These are phyloP conservation scores for Peronospora belbahrii DNA, from an alignment of 352 stramenopile species.

Conservation along the genomic window DNA sequence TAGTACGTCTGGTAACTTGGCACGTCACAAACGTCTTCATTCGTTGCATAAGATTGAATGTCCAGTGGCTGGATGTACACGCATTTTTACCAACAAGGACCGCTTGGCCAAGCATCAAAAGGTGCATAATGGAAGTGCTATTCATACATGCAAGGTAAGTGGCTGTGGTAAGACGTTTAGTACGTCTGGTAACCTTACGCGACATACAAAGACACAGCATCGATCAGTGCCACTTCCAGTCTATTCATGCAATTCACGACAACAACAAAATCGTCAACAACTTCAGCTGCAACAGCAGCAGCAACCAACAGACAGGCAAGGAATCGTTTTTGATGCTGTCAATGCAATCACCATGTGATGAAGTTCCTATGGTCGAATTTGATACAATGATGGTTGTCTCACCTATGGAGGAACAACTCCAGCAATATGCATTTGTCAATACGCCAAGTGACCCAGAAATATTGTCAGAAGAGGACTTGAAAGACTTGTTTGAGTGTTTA, in stretches of 20 bases:
- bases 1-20: slow-evolving; percentile 48
- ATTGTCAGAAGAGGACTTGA: slow-evolving; percentile 34
- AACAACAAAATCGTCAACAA: slow-evolving; percentile 10
- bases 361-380: slow-evolving; percentile 30
- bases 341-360: slow-evolving; percentile 24
- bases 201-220: slow-evolving; percentile 60
- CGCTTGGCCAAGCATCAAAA: slow-evolving; percentile 52
- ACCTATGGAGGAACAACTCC: slow-evolving; percentile 18
- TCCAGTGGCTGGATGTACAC: slow-evolving; percentile 35
- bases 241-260: slow-evolving; percentile 10
- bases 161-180: slow-evolving; percentile 57
- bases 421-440: slow-evolving; percentile 23
- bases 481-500: slow-evolving; percentile 38
- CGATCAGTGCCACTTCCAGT: slow-evolving; percentile 11
- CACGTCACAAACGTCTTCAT: slow-evolving; percentile 63
- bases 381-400: slow-evolving; percentile 33
- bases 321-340: slow-evolving; percentile 7
- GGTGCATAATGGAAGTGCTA: slow-evolving; percentile 42
- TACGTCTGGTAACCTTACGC: slow-evolving; percentile 51
- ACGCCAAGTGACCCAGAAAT: slow-evolving; percentile 8
- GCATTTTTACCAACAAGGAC: slow-evolving; percentile 50
- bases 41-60: slow-evolving; percentile 51
- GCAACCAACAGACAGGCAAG: slow-evolving; percentile 16
- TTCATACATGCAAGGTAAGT: slow-evolving; percentile 42
- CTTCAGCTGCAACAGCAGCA: slow-evolving; percentile 9